Evolutionary conservation across 345 rosid genomes (phyloP), one percentile per base, ranked within the genome.

Genomic region (Trapa bicornis): DNA sequence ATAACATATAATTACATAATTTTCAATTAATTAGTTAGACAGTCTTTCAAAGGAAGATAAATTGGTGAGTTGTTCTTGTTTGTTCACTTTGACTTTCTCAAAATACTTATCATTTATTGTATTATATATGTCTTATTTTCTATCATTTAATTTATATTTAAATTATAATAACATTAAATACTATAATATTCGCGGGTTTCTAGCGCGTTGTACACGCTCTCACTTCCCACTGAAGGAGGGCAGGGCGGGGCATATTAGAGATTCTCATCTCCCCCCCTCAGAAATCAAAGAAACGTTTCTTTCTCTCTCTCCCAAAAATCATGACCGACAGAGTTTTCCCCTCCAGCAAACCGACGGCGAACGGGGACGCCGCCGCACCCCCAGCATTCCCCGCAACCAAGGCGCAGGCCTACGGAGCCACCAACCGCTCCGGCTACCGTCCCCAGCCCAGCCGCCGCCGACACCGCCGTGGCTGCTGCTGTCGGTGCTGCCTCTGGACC

Each of bases 301-400:
- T 33, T 71, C 75, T 64, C 73, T 61, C 61, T 32, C 6, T 17
- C 3, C 43, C 62, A 45, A 13, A 5, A 13, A 37, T 64, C 70
- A 92, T 86, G 92, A 56, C 85, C 6, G 96, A 89, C 67, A 82
- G 70, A 72, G 82, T 87, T 37, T 78, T 84, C 75, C 92, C 96
- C 0, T 74, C 95, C 4, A 70, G 85, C 6, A 90, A 82, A 65
- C 85, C 84, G 43, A 56, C 86, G 63, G n/a, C 72, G 58, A 71
- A 72, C 69, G 79, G 80, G 68, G 35, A 65, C 65, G 15, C 75
- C 67, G 57, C 75, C 61, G 36, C 29, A 22, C 29, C 61, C 29
- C 69, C 75, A 10, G 14, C 76, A 16, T 81, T 81, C 36, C 80
- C 84, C 5, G 78, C 80, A 43, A 73, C 81, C 56, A 81, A 81